These are phyloP conservation scores for Juncus inflexus DNA, from an alignment of 176 grass and related monocot genomes.

Conservation along the genomic window DNA sequence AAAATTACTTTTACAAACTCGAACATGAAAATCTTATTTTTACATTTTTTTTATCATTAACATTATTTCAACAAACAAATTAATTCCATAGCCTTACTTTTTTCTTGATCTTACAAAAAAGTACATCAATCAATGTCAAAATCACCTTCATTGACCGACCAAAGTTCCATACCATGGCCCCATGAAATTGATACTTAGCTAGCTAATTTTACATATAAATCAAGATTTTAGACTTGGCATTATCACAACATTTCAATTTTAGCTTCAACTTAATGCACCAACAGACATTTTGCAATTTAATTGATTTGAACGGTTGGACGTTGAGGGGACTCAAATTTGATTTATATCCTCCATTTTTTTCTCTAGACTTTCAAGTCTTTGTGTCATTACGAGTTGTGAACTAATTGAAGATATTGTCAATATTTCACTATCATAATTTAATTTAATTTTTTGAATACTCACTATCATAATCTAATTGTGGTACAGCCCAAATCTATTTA, in stretches of 20 bases:
- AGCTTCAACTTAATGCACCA: slow-evolving; percentile 10
- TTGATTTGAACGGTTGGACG: slow-evolving; percentile 1
- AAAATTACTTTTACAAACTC: no score
- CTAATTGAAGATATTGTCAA: slow-evolving; percentile 10
- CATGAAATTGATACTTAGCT: slow-evolving; percentile 19
- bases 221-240: no score
- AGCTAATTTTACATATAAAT: slow-evolving; percentile 3
- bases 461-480: no score
- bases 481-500: no score
- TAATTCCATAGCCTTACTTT: no score
- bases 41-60: no score
- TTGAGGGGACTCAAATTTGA: slow-evolving; percentile 18
- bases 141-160: slow-evolving; percentile 12
- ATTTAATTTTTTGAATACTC: no score
- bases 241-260: neutral
- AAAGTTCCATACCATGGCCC: slow-evolving; percentile 16
- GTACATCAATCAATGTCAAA: slow-evolving; percentile 19
- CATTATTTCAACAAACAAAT: no score
- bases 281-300: slow-evolving; percentile 20
- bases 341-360: neutral
- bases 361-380: slow-evolving; percentile 9
- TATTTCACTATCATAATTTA: slow-evolving; percentile 11
- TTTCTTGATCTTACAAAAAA: no score
- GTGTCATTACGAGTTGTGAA: neutral
- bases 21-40: no score